These are phyloP conservation scores for Entamoeba dispar DNA, from an alignment of 208 protist species.

Conservation along the genomic window DNA sequence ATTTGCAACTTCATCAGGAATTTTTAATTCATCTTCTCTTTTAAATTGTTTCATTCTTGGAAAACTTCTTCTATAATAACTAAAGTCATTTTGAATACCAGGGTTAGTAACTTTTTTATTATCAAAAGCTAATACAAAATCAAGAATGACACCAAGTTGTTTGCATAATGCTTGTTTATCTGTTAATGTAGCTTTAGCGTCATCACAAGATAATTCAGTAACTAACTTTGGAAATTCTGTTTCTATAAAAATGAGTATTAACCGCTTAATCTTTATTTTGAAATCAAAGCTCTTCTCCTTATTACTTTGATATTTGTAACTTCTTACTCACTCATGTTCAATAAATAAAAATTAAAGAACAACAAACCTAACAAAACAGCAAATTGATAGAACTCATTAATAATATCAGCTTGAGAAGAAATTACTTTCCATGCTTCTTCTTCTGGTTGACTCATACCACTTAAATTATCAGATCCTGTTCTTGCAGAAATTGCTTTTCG, in stretches of 20 bases:
- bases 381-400: background rate
- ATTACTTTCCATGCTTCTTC: background rate
- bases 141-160: slow-evolving; percentile 45
- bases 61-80: slow-evolving; percentile 46
- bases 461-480: slow-evolving; percentile 35
- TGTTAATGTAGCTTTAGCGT: slow-evolving; percentile 31
- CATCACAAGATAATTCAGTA: slow-evolving; percentile 35
- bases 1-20: slow-evolving; percentile 41
- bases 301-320: slow-evolving; percentile 9
- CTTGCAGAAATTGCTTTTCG: slow-evolving; percentile 41
- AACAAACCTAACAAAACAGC: background rate
- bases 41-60: slow-evolving; percentile 45
- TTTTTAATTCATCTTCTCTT: slow-evolving; percentile 30
- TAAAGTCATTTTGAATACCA: slow-evolving; percentile 46
- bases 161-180: slow-evolving; percentile 46
- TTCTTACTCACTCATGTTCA: no score
- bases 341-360: background rate
- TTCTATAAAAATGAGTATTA: slow-evolving; percentile 41
- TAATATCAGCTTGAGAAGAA: background rate
- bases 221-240: slow-evolving; percentile 42
- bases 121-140: slow-evolving; percentile 49
- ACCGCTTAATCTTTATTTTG: slow-evolving; percentile 41
- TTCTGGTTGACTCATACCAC: background rate
- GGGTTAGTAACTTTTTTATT: slow-evolving; percentile 48
- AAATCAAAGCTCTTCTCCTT: slow-evolving; percentile 34